Conservation (phyloP, 768 basidiomycete genomes). For the Pilatotrama ljubarskyi region DNA sequence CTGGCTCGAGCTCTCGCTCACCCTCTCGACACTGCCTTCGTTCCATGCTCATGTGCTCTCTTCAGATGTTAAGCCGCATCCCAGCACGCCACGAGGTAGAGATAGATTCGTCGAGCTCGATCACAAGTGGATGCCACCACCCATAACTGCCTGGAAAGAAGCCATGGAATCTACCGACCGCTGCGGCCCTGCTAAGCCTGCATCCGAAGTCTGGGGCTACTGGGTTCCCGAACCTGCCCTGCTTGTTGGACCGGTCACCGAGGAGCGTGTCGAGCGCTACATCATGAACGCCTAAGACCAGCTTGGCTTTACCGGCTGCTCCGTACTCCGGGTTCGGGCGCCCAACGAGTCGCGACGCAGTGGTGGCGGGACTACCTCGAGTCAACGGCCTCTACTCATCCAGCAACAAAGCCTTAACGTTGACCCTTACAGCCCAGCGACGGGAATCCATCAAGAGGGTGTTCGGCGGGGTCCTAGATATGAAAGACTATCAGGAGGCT, state of each 20-base stretch:
- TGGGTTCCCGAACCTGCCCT: slow-evolving; percentile 2
- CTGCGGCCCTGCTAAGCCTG: not conserved
- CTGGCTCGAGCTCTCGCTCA: no score
- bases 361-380: slow-evolving; percentile 4
- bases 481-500: not conserved
- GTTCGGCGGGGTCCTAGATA: not conserved
- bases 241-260: not conserved
- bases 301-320: slow-evolving; percentile 1
- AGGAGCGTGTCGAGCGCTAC: not conserved
- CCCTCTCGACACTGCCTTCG: no score
- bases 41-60: not conserved
- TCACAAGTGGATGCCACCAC: not conserved
- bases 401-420: no score
- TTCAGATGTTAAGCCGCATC: not conserved
- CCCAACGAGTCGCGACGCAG: not conserved
- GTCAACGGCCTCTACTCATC: not conserved
- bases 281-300: not conserved
- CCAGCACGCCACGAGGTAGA: not conserved
- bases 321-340: not conserved
- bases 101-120: not conserved
- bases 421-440: no score
- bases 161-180: not conserved
- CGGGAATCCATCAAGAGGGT: not conserved
- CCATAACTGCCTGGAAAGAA: not conserved
- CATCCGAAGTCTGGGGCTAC: not conserved